Evolutionary conservation across 2,329 filamentous ascomycete species (phyloP).

Genomic region (Colletotrichum musae): DNA sequence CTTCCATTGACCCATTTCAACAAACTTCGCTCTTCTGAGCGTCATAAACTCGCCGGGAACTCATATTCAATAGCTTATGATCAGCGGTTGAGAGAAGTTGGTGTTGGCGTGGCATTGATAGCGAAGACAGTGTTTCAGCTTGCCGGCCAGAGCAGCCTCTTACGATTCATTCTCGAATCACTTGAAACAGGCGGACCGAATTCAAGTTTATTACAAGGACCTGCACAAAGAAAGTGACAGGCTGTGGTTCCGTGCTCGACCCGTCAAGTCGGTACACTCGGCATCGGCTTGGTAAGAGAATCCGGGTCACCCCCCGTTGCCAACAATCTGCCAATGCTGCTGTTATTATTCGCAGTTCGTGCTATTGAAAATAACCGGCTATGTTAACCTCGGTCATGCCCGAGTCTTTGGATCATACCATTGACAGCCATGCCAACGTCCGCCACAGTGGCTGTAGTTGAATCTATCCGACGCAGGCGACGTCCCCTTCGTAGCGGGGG

Average conservation of each 20-base stretch:
- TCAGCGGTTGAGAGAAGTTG: too few species aligned
- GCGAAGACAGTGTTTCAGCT: not conserved
- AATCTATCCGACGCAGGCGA: constrained; percentile 29
- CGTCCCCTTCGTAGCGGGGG: constrained; percentile 3
- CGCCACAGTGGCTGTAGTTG: not conserved
- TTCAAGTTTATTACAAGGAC: not conserved
- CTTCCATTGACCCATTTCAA: too few species aligned
- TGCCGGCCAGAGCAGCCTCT: not conserved
- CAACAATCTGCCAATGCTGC: not conserved
- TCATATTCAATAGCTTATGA: not conserved
- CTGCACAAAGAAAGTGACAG: not conserved
- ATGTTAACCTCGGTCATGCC: constrained; percentile 8
- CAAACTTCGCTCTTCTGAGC: not conserved
- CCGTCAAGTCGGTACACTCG: constrained; percentile 1
- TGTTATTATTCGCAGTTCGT: too few species aligned
- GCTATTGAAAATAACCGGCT: not conserved
- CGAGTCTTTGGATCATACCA: not conserved
- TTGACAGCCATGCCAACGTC: not conserved
- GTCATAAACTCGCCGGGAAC: not conserved
- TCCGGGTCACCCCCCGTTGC: not conserved
- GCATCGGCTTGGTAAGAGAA: not conserved
- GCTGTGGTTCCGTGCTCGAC: not conserved
- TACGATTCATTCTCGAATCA: not conserved
- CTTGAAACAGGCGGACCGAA: constrained; percentile 22
- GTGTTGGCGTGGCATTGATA: not conserved